Evolutionary conservation across 495 filamentous ascomycete genomes (phyloP).

Genomic region (Cercophora sp.): DNA sequence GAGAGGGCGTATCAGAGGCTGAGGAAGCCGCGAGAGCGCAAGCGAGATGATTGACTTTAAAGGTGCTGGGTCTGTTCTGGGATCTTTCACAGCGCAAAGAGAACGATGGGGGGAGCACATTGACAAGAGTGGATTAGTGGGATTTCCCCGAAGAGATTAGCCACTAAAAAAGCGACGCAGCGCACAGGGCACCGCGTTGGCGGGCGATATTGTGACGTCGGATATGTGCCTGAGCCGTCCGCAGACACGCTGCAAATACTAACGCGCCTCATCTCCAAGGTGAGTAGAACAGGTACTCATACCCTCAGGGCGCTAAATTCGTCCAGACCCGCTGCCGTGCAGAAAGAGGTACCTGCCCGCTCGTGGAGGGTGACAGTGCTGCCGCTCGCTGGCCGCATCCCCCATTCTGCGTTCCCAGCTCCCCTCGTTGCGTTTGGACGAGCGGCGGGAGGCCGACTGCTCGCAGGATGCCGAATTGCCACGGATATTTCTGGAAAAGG

Average conservation of each 20-base stretch:
- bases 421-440: neutral
- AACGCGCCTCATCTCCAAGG: slow-evolving; percentile 22
- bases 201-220: slow-evolving; percentile 9
- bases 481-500: too few species aligned
- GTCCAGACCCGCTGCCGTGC: slow-evolving; percentile 22
- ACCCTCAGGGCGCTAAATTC: slow-evolving; percentile 17
- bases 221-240: too few species aligned
- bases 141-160: slow-evolving; percentile 36
- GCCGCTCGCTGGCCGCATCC: slow-evolving; percentile 8
- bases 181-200: slow-evolving; percentile 12
- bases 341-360: slow-evolving; percentile 2
- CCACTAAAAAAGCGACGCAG: slow-evolving; percentile 22
- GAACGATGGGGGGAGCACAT: slow-evolving; percentile 25
- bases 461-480: neutral
- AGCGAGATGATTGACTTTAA: slow-evolving; percentile 48
- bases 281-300: slow-evolving; percentile 13
- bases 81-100: slow-evolving; percentile 31
- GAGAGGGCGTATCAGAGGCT: slow-evolving; percentile 32
- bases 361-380: slow-evolving; percentile 7
- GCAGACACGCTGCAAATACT: too few species aligned
- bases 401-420: neutral
- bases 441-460: neutral
- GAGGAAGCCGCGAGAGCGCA: slow-evolving; percentile 40
- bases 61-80: slow-evolving; percentile 38
- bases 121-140: slow-evolving; percentile 32